These are phyloP conservation scores for Aspergillus cristatus DNA, from an alignment of 495 filamentous ascomycete genomes.

Conservation along the genomic window DNA sequence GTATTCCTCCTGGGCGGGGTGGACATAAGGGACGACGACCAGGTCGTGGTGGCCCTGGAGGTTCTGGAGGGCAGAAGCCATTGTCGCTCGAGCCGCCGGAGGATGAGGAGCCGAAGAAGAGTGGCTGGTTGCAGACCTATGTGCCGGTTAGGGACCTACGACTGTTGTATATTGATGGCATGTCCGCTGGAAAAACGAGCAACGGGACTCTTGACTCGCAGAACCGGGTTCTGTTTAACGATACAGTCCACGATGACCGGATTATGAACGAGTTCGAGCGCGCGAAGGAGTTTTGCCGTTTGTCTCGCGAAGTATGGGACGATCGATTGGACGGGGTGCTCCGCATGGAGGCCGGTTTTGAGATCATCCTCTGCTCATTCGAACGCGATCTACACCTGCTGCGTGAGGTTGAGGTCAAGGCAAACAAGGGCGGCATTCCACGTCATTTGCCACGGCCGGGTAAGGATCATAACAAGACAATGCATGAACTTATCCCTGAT, in stretches of 20 bases:
- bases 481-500: background rate
- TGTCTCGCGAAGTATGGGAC: slow-evolving; percentile 37
- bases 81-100: no score
- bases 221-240: slow-evolving; percentile 41
- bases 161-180: slow-evolving; percentile 55
- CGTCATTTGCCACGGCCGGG: background rate
- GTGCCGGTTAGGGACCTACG: slow-evolving; percentile 37
- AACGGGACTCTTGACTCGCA: slow-evolving; percentile 55
- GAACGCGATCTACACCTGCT: slow-evolving; percentile 26
- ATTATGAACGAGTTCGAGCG: slow-evolving; percentile 30
- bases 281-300: slow-evolving; percentile 40
- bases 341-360: slow-evolving; percentile 61
- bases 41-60: no score
- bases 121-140: slow-evolving; percentile 51
- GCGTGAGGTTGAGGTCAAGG: slow-evolving; percentile 20
- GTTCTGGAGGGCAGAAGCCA: background rate
- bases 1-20: slow-evolving; percentile 8
- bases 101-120: background rate
- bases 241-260: slow-evolving; percentile 5
- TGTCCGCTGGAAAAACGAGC: slow-evolving; percentile 46
- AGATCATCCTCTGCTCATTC: slow-evolving; percentile 61
- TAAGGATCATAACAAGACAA: slow-evolving; percentile 4
- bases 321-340: slow-evolving; percentile 49
- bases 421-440: background rate
- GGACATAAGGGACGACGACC: no score